These are phyloP conservation scores for Conringia planisiliqua DNA, from an alignment of 345 rosid genomes.

Conservation along the genomic window DNA sequence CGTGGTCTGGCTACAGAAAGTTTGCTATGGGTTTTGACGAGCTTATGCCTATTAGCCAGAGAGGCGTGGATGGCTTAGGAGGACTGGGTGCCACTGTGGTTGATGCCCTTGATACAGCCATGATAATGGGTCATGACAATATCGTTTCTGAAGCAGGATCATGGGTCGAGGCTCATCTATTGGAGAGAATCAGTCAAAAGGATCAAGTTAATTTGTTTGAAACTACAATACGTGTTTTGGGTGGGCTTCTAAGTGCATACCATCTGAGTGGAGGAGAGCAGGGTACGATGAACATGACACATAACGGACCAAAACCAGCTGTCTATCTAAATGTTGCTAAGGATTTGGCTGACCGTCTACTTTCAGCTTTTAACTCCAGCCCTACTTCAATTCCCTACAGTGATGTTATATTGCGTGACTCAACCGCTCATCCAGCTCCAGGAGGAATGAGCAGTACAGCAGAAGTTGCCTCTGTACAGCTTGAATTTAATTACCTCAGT, in stretches of 20 bases:
- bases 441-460: constrained; percentile 92
- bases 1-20: constrained; percentile 93
- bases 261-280: constrained; percentile 85
- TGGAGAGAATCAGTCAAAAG: constrained; percentile 71
- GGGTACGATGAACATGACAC: constrained; percentile 39
- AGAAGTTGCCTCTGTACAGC: constrained; percentile 91
- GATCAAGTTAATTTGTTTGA: constrained; percentile 98
- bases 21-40: constrained; percentile 92
- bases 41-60: constrained; percentile 77
- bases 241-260: constrained; percentile 97
- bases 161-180: constrained; percentile 79
- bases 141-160: constrained; percentile 80
- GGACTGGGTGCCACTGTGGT: constrained; percentile 97
- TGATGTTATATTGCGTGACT: constrained; percentile 70
- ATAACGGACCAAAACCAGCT: constrained; percentile 61
- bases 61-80: constrained; percentile 83
- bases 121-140: constrained; percentile 87
- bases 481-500: constrained; percentile 94
- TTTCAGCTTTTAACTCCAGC: constrained; percentile 79
- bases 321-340: constrained; percentile 78
- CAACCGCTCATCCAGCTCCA: constrained; percentile 82
- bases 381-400: constrained; percentile 84
- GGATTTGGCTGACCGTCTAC: constrained; percentile 81
- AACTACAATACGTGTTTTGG: constrained; percentile 94
- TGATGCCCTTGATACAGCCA: constrained; percentile 97